Conservation (phyloP, 257 asterid species). For the Parsonsia alboflavescens region DNA sequence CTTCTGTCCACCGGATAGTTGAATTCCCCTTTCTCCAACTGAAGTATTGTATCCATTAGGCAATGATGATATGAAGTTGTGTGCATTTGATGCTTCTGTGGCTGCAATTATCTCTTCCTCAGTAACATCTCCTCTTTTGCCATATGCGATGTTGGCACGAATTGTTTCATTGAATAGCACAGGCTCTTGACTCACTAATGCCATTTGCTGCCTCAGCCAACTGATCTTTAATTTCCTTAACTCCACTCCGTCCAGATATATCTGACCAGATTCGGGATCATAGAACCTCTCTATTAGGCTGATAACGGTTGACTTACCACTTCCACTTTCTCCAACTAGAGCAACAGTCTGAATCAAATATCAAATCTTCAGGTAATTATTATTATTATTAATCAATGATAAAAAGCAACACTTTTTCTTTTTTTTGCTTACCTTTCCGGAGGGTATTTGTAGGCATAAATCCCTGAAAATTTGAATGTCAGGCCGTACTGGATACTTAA, state of each 20-base stretch:
- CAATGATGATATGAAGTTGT: conserved; percentile 59
- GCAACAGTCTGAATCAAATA: conserved; percentile 51
- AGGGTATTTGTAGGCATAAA: conserved; percentile 50
- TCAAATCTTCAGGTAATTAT: background rate
- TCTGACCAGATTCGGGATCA: conserved; percentile 52
- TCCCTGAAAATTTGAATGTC: conserved; percentile 64
- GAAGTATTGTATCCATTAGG: conserved; percentile 67
- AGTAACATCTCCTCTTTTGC: conserved; percentile 45
- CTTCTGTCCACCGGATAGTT: conserved; percentile 73
- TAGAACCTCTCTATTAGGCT: conserved; percentile 68
- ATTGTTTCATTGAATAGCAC: conserved; percentile 68
- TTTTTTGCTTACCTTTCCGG: conserved; percentile 55
- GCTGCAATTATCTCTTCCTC: conserved; percentile 71
- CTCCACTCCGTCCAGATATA: conserved; percentile 51
- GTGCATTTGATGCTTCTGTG: conserved; percentile 64
- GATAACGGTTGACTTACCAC: conserved; percentile 76
- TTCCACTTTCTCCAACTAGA: conserved; percentile 78
- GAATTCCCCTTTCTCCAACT: conserved; percentile 74
- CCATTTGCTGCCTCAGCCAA: conserved; percentile 82
- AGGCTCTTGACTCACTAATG: conserved; percentile 83
- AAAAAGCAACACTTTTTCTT: background rate
- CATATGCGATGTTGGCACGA: conserved; percentile 61
- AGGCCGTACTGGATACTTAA: conserved; percentile 66
- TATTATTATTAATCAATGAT: background rate
- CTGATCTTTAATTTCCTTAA: conserved; percentile 38